Evolutionary conservation across 1,284 basidiomycete genomes (phyloP), one percentile per base, ranked within the genome.

Genomic region (Tilletia indica): DNA sequence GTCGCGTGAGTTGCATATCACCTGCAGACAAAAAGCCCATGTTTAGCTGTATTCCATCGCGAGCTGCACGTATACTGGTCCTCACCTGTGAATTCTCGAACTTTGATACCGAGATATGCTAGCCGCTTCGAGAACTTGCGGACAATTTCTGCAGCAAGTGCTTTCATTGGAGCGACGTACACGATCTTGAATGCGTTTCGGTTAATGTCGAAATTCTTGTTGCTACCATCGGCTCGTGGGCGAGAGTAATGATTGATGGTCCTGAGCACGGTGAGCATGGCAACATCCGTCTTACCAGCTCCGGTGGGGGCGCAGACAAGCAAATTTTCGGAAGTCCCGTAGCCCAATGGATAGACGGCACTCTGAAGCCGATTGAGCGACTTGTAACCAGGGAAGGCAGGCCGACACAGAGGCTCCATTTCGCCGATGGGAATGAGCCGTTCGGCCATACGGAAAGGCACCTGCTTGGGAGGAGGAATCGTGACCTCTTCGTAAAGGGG

Each of bases 81-180:
- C 85, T 72, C 74, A 90, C 91, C 92, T 4, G 97, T 99, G 72
- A 99, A 86, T 85, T 99, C 97, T 71, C 92, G 88, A 51, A 98
- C 96, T 79, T 89, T 87, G 77, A 99, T 91, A 0, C 88, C 89
- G 39, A 99, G 88, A 93, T 97, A 98, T 68, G 88, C 88, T n/a
- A 99, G 86, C 49, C 97, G 88, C 86, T 92, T 97, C 38, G 90
- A 89, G 48, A 99, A 89, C 85, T 99, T 99, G 70, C 93, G 90
- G 6, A 94, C 93, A 76, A 99, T 94, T 83, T 99, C 97, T 2
- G 94, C 90, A 0, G 96, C 97, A 45, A 99, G 86, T 2, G 97
- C 97, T 84, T 99, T 99, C 94, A 99, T 99, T 0, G 97, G 97
- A 9, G 97, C 97, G 47, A 99, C 97, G 80, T 99, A 99, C 71